Conservation (phyloP, 2,329 filamentous ascomycete genomes). For the Claviceps pazoutovae region DNA sequence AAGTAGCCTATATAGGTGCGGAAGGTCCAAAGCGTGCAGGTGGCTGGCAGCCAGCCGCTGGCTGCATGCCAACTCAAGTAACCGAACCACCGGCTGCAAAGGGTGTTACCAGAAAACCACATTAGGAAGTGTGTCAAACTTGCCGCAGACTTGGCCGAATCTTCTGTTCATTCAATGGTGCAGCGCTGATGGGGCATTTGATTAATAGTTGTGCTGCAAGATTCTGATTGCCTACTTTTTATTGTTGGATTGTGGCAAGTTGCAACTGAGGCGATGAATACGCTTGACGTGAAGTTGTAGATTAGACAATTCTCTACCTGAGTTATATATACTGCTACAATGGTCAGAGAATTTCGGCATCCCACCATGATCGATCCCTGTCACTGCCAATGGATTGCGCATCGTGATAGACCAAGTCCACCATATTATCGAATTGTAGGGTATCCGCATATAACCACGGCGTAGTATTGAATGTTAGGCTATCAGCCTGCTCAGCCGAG, state of each 20-base stretch:
- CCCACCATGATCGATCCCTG: conserved; percentile 25
- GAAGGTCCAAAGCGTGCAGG: too few species aligned
- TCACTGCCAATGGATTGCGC: conserved; percentile 14
- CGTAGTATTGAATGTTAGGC: conserved; percentile 26
- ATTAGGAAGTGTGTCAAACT: neutral
- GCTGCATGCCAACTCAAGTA: neutral
- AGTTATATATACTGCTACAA: conserved; percentile 12
- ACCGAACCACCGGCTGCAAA: neutral
- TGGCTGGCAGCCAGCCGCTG: neutral
- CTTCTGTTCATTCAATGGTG: neutral
- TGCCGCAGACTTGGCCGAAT: neutral
- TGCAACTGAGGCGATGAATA: neutral
- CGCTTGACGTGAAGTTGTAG: too few species aligned
- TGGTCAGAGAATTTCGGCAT: conserved; percentile 26
- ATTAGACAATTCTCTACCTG: neutral
- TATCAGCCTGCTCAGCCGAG: conserved; percentile 20
- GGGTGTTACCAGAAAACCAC: neutral
- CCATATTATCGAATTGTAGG: conserved; percentile 24
- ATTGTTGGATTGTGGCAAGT: neutral
- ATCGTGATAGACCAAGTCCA: conserved; percentile 20
- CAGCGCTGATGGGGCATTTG: too few species aligned
- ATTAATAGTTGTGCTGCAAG: too few species aligned
- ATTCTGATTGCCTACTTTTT: neutral
- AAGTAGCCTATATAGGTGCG: too few species aligned
- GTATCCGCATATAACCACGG: conserved; percentile 30